Evolutionary conservation across 2,329 filamentous ascomycete genomes (phyloP).

Genomic region (Colletotrichum liaoningense): DNA sequence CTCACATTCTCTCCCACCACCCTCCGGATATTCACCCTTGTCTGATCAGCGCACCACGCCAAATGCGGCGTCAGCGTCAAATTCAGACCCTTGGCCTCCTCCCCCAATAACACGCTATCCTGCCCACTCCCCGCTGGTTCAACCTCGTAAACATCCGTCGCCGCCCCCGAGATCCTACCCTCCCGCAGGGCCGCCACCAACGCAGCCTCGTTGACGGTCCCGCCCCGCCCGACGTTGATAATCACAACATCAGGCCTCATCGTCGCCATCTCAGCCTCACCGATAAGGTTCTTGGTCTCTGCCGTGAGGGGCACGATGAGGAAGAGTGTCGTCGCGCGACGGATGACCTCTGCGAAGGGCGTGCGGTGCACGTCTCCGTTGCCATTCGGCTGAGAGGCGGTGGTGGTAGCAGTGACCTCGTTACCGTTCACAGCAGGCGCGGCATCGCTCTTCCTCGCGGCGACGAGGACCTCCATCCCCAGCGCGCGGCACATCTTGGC

Average conservation of each 20-base stretch:
- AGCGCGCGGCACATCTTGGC: conserved; percentile 38
- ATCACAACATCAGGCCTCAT: conserved; percentile 41
- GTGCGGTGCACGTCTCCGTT: conserved; percentile 11
- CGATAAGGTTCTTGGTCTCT: conserved; percentile 38
- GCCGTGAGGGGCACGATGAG: conserved; percentile 40
- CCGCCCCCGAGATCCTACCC: conserved; percentile 47
- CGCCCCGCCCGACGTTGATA: conserved; percentile 46
- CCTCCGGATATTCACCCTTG: conserved; percentile 30
- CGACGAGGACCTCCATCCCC: conserved; percentile 40
- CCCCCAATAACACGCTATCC: conserved; percentile 33
- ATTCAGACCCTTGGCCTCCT: conserved; percentile 39
- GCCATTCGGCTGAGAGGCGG: not conserved
- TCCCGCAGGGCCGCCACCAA: conserved; percentile 44
- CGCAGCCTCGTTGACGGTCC: conserved; percentile 48
- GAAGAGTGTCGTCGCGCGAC: conserved; percentile 40
- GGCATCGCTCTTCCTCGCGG: conserved; percentile 37
- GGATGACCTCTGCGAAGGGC: conserved; percentile 38
- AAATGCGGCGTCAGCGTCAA: conserved; percentile 47
- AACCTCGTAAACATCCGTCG: conserved; percentile 46
- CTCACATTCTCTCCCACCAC: conserved; percentile 34
- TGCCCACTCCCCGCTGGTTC: conserved; percentile 38
- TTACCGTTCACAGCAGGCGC: not conserved
- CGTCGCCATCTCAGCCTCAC: conserved; percentile 31
- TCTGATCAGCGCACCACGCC: conserved; percentile 37
- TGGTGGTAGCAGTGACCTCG: not conserved